Evolutionary conservation across 352 stramenopile genomes (phyloP), one percentile per base, ranked within the genome.

Genomic region (Globisporangium acanthophoron): DNA sequence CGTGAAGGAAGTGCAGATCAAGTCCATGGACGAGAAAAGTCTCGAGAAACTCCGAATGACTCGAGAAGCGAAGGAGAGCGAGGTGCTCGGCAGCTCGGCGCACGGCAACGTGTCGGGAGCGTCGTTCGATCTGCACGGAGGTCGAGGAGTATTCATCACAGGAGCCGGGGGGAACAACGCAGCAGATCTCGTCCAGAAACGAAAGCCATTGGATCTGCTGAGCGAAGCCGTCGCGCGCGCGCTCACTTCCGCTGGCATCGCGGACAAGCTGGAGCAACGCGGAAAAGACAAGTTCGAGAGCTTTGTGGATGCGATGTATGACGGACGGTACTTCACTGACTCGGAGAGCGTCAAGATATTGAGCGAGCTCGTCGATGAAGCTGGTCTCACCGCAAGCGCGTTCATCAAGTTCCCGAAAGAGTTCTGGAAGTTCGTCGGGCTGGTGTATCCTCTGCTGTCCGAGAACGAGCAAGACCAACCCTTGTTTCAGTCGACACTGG

Each of bases 1-100:
- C 15, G 88, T 96, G 20, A 88, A 92, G 59, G 80, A 96, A 52
- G 88, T 97, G 24, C 78, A 96, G 62, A 95, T 97, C 58, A 96
- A 96, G 62, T 82, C 91, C 21, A 85, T 95, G 49, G 91, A 90
- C 62, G 76, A 90, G 29, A 82, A 87, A 59, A 89, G 85, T 15
- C 66, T 96, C 9, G 86, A 93, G 52, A 91, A 94, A 56, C 69
- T 96, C 35, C 80, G 87, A 1, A 71, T 78, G 29, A 92, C 73
- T 35, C 74, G 80, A 35, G 85, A 94, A 59, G 77, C 78, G 8
- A 85, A 87, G 52, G 76, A 85, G 45, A 79, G 56, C 47, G 77
- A 80, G 31, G 51, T 54, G 6, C 44, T 78, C 15, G 67, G 59
- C 8, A 66, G 66, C 11, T 52, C 54, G 41, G 54, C 59, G 31